phyloP scores from a whole-genome alignment of 140 eudicot species.

The Flaveria floridana region DNA sequence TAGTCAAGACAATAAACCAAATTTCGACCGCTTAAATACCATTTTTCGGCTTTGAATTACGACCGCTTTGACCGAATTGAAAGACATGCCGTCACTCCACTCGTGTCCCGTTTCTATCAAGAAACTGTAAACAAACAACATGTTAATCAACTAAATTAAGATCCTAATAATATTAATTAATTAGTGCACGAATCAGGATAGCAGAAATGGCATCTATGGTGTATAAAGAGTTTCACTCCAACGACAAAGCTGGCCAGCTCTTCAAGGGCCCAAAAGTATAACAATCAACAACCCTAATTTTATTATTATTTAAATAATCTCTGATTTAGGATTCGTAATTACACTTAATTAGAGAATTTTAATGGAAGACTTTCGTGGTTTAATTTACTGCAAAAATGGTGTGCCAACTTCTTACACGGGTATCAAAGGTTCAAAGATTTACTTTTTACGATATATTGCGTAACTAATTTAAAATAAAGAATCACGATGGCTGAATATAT shows the following conservation, averaged over 20 bases:
- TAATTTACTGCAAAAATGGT: conserved; percentile 28
- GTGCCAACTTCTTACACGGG: neutral
- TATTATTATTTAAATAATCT: conserved; percentile 4
- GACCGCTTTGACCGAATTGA: conserved; percentile 26
- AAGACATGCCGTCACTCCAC: neutral
- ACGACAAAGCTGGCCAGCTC: conserved; percentile 74
- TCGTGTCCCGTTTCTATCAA: conserved; percentile 9
- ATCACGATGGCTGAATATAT: too few relatives aligned
- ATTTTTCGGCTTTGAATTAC: conserved; percentile 9
- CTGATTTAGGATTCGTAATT: neutral
- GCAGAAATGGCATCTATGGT: conserved; percentile 30
- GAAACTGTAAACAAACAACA: conserved; percentile 22
- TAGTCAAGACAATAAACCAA: conserved; percentile 29
- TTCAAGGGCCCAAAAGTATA: conserved; percentile 46
- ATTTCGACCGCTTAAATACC: conserved; percentile 31
- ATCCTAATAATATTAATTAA: neutral
- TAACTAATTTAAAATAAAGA: too few relatives aligned
- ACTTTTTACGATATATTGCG: too few relatives aligned
- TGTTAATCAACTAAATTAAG: conserved; percentile 8
- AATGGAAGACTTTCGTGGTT: conserved; percentile 26
- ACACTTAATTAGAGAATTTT: neutral
- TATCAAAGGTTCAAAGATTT: too few relatives aligned
- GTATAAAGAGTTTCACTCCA: conserved; percentile 44
- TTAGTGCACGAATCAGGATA: conserved; percentile 3
- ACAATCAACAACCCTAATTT: conserved; percentile 22